Evolutionary conservation across 371 early-diverging fungal species (phyloP), one percentile per base, ranked within the genome.

Genomic region (Amoeboaphelidium protococcarum): DNA sequence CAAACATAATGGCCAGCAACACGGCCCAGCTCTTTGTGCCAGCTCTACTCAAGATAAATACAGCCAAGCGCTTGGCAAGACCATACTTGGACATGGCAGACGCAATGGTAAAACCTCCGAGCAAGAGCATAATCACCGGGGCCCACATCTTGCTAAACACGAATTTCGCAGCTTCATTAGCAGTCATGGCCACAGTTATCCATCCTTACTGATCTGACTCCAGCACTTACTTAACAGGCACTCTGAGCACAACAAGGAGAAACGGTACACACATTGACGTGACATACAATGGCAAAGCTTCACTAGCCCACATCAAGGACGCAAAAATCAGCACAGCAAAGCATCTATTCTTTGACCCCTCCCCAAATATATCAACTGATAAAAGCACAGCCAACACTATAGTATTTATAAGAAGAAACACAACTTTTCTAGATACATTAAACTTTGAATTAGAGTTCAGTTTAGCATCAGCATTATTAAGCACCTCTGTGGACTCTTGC

Each of bases 21-120:
- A 31, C 37, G 6, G 16, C 16, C 16, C 16, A 6, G 6, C 10
- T 10, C 37, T 16, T 6, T 31, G 37, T 10, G 6, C 10, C 6
- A 2, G 92, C 88, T 42, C 26, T 48, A 24, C 12, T 21, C 13
- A 94, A 65, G 1, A 91, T 78, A 52, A 74, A 67, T 0, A 83
- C 76, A 1, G 95, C 92, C 58, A 85, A 59, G 27, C 73, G 68
- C 52, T 85, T 86, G 40, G 95, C 90, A 63, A 92, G 82, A 53
- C 82, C 73, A 61, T 84, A 78, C 61, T 86, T 86, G 61, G 73
- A 75, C 49, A 87, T 63, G 20, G 94, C 90, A 4, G 83, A 80
- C 16, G 94, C 95, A 13, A 94, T 65, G 1, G 89, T 68, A 63
- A 94, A 94, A 0, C 95, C 91, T 53, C 92, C 92, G 12, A 94